phyloP scores from a whole-genome alignment of 2,329 filamentous ascomycete species.

The Drechmeria coniospora region DNA sequence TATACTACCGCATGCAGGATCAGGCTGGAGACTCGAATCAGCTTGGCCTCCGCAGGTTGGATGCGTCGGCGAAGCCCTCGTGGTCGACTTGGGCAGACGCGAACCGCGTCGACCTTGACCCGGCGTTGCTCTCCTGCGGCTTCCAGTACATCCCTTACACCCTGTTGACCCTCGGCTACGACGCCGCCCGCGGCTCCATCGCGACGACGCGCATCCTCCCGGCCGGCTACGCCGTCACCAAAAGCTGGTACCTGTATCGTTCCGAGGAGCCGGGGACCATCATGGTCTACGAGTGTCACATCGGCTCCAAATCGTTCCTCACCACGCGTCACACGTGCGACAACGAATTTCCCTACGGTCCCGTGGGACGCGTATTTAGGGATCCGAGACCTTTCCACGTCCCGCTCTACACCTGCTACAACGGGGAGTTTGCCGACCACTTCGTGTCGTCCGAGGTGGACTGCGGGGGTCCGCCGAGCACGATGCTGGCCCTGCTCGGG shows the following conservation, averaged over 20 bases:
- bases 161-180: neutral
- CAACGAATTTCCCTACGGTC: slow-evolving; percentile 1
- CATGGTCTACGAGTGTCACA: slow-evolving; percentile 1
- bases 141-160: neutral
- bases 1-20: slow-evolving; percentile 1
- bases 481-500: slow-evolving; percentile 34
- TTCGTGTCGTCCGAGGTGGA: slow-evolving; percentile 1
- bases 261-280: neutral
- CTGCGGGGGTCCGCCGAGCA: neutral
- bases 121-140: neutral
- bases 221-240: neutral
- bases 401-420: slow-evolving; percentile 1
- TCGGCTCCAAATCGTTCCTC: slow-evolving; percentile 1
- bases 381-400: no score
- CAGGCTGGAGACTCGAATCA: neutral
- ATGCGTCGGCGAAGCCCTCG: neutral
- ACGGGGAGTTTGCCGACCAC: neutral
- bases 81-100: neutral
- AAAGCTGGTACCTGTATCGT: slow-evolving; percentile 1
- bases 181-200: neutral
- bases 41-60: neutral
- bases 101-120: neutral
- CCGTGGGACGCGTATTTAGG: neutral
- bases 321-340: no score
- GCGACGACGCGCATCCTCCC: neutral